Evolutionary conservation across 352 stramenopile species (phyloP).

Genomic region (Pythium aquatile): DNA sequence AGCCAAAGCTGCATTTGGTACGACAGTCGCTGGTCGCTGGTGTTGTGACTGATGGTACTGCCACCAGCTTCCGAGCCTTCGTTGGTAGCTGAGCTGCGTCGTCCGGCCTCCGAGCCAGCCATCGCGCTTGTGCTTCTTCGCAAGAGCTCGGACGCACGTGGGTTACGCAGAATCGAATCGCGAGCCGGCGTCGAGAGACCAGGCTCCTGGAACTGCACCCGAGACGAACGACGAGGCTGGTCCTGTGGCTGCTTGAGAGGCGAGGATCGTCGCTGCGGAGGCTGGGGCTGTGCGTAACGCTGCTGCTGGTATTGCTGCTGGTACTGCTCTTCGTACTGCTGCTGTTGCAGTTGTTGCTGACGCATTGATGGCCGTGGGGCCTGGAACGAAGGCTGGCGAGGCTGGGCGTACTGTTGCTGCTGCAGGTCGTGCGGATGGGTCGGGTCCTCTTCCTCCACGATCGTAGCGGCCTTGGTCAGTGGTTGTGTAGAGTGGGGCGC

Average conservation of each 20-base stretch:
- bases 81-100: neutral
- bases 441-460: conserved; percentile 15
- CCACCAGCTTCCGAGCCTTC: neutral
- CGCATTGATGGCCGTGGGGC: neutral
- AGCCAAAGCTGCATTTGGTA: conserved; percentile 71
- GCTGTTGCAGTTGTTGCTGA: conserved; percentile 15
- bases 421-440: neutral
- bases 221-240: conserved; percentile 8
- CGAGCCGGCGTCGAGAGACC: neutral
- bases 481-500: conserved; percentile 26
- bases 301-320: conserved; percentile 4
- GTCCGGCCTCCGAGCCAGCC: neutral
- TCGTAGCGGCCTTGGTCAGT: conserved; percentile 22
- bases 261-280: conserved; percentile 6
- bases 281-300: conserved; percentile 2
- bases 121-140: neutral
- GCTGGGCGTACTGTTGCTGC: neutral
- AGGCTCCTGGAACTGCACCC: conserved; percentile 16
- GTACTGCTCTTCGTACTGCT: conserved; percentile 2
- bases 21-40: conserved; percentile 28
- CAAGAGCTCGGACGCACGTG: conserved; percentile 18
- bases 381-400: neutral
- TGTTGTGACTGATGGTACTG: neutral
- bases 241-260: conserved; percentile 1
- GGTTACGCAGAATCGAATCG: neutral